Evolutionary conservation across 1,284 basidiomycete genomes (phyloP), one percentile per base, ranked within the genome.

Genomic region (Tilletia caries): DNA sequence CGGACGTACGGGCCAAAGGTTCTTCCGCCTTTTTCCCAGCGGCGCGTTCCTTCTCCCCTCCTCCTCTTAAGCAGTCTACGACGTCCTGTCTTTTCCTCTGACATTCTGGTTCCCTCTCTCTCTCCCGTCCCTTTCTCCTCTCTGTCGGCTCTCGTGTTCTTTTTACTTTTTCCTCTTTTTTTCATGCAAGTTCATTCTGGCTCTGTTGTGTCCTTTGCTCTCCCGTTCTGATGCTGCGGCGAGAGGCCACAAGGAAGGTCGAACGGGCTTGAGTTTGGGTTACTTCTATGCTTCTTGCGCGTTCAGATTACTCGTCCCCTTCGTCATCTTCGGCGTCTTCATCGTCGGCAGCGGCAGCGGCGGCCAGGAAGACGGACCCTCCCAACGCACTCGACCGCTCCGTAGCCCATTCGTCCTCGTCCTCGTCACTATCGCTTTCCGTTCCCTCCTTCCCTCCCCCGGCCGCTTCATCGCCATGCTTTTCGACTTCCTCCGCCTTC

Each of bases 401-500:
- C 20, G 52, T 54, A 23, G 52, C 25, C 52, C 48, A n/a, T 50
- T 50, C 48, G 8, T 50, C 48, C 25, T 50, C 48, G 25, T 23
- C 41, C 18, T 48, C 66, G 23, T 25, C 29, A 12, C 32, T 43
- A 20, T 65, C 64, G 34, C 64, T 65, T 5, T 65, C 64, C 1
- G 27, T 48, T 12, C 37, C 41, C 10, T 23, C 33, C 32, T 52
- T 25, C 10, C 20, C 32, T 15, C 37, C 37, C 15, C 37, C 37
- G 37, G 15, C 37, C 37, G 10, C 37, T n/a, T 37, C 32, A 3
- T 62, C 58, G 13, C 29, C 58, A 3, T 29, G 58, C 32, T 33
- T 20, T 29, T 62, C 58, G 15, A 62, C 58, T n/a, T 62, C 58
- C 15, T 62, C 58, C 33, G 58, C 58, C 32, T 62, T 62, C 27